Base-by-base conservation (phyloP, 2,329 filamentous ascomycete genomes). In the Pleurostoma richardsiae region DNA sequence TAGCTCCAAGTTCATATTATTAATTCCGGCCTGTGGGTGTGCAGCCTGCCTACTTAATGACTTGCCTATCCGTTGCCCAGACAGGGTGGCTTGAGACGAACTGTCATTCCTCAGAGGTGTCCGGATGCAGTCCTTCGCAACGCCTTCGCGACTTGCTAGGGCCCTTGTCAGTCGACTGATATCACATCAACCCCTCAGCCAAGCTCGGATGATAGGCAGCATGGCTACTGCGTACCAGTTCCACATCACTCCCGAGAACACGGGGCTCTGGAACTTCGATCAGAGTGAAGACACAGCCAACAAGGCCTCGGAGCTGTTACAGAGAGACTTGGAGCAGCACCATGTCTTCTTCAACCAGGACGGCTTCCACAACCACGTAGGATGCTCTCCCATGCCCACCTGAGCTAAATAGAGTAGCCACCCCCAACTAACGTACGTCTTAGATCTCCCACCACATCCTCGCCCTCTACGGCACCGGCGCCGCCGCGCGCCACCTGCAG, bases 361-460 rank as follows among this genome's bases (percentile, higher is more conserved):
- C 2, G 85, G 86, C 0, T 95, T 86, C 52, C 91, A 96, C 59
- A 88, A 96, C 62, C 90, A 96, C 58, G 88, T 76, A 68, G 57
- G 62, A 8, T n/a, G 8, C 33, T n/a, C 8, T 36, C n/a, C 33
- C 33, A 36, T 30, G 10, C 2, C 10, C 3, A 10, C 27, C 19
- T 43, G 4, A 28, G 39, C 4, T 6, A 27, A 6, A 26, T 26
- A 36, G 5, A 10, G 10, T 38, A 29, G 26, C 7, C 10, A 10
- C 27, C 6, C 33, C 27, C 31, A 41, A 30, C 41, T 57, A 44
- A 58, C 45, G n/a, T 10, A 40, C 26, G 19, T 2, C 19, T 19
- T 19, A 79, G 76, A 73, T 94, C 50, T 76, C 76, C 4, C 90
- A 96, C 56, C 83, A 90, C 33, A 67, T 95, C 4, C 76, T 95